These are phyloP conservation scores for Venturia aucupariae DNA, from an alignment of 2,329 filamentous ascomycete genomes.

Conservation along the genomic window DNA sequence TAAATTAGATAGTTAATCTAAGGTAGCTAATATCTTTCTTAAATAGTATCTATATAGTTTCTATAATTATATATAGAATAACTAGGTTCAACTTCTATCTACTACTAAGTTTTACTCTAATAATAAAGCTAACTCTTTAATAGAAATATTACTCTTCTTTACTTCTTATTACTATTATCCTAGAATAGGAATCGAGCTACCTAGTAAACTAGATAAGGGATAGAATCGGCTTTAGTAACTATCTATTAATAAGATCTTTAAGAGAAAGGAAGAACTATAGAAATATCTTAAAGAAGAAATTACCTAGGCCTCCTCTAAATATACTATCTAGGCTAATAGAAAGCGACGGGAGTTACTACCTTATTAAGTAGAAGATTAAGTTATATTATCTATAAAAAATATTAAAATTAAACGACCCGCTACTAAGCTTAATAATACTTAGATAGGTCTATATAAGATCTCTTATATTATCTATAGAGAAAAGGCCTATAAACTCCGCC, in stretches of 20 bases:
- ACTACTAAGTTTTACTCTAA: background rate
- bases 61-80: background rate
- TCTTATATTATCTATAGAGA: background rate
- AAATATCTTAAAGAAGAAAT: background rate
- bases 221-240: background rate
- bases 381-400: constrained; percentile 5
- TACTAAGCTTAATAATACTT: background rate
- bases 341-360: background rate
- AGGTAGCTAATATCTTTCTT: background rate
- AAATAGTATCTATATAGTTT: background rate
- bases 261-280: background rate
- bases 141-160: background rate
- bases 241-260: background rate
- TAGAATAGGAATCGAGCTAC: background rate
- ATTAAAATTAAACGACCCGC: background rate
- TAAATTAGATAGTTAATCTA: background rate
- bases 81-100: background rate
- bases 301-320: background rate
- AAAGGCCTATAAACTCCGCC: background rate
- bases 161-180: background rate
- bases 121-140: background rate
- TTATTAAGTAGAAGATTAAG: background rate
- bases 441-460: background rate
- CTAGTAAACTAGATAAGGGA: background rate
- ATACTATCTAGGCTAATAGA: background rate